Evolutionary conservation across 192 early-diverging fungal species (phyloP).

Genomic region (Backusella tarrabulga): DNA sequence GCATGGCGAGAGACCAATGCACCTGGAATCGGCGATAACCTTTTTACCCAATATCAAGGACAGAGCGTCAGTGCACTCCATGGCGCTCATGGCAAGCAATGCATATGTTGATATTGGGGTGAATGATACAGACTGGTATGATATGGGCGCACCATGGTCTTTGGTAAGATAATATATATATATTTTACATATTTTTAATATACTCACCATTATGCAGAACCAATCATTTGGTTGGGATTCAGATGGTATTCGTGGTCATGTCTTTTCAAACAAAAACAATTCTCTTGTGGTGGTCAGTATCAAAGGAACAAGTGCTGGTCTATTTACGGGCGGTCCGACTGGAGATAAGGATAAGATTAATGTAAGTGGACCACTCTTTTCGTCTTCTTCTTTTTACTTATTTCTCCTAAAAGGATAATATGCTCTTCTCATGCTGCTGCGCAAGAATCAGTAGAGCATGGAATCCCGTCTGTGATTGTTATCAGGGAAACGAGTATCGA

Average conservation of each 20-base stretch:
- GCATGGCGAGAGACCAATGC: conserved; percentile 1
- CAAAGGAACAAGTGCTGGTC: conserved; percentile 67
- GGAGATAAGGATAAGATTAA: conserved; percentile 73
- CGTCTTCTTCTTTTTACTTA: not conserved
- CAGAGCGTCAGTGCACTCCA: conserved; percentile 63
- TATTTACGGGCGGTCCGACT: conserved; percentile 65
- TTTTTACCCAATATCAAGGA: conserved; percentile 71
- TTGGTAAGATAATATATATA: conserved; percentile 43
- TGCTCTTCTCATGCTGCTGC: conserved; percentile 97
- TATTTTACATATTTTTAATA: not conserved
- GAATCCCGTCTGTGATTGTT: conserved; percentile 87
- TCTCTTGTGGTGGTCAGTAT: conserved; percentile 69
- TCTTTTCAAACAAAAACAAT: conserved; percentile 63
- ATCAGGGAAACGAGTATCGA: conserved; percentile 46
- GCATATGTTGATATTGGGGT: conserved; percentile 70
- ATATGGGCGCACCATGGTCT: conserved; percentile 63
- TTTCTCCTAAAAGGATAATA: conserved; percentile 67
- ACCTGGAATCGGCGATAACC: conserved; percentile 9
- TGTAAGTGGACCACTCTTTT: conserved; percentile 26
- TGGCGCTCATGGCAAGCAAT: conserved; percentile 84
- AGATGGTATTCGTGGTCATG: conserved; percentile 70
- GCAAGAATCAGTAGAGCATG: conserved; percentile 84
- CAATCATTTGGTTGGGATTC: conserved; percentile 53
- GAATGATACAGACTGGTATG: conserved; percentile 60
- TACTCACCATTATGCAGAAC: conserved; percentile 16